A percentile compares a stretch with the other conserved stretches of the same genome.
Conservation (phyloP, 768 basidiomycete genomes). For the Tylopilus sp. region DNA sequence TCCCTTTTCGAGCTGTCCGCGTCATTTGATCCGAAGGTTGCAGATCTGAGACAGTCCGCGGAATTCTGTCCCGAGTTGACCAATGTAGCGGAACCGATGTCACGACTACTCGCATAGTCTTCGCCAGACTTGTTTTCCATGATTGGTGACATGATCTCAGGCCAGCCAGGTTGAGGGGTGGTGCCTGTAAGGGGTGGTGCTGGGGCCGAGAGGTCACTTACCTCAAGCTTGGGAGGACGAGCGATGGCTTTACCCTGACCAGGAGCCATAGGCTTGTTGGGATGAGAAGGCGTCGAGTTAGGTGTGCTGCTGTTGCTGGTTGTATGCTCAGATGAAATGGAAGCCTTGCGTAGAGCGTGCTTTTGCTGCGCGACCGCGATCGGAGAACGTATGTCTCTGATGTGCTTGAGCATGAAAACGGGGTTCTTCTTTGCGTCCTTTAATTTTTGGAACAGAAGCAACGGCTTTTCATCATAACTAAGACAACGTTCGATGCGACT, state of each 20-base stretch:
- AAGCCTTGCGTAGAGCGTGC: conserved; percentile 83
- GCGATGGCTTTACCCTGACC: conserved; percentile 36
- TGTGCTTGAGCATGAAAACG: conserved; percentile 98
- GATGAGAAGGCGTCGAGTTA: conserved; percentile 14
- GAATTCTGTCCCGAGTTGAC: conserved; percentile 31
- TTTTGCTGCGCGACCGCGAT: conserved; percentile 97
- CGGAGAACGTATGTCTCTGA: conserved; percentile 91
- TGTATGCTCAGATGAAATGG: conserved; percentile 32
- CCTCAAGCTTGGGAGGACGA: conserved; percentile 68
- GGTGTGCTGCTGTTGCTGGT: conserved; percentile 19
- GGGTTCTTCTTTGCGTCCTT: conserved; percentile 98
- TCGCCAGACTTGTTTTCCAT: conserved; percentile 48
- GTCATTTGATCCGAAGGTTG: conserved; percentile 26
- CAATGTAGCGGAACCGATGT: conserved; percentile 34
- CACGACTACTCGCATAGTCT: conserved; percentile 34
- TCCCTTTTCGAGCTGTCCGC: conserved; percentile 38
- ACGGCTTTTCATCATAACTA: conserved; percentile 96
- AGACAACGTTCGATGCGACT: conserved; percentile 89
- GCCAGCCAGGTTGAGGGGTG: conserved; percentile 74
- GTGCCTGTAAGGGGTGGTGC: conserved; percentile 53
- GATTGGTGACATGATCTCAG: conserved; percentile 64
- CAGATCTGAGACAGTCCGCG: conserved; percentile 22
- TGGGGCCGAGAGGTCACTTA: conserved; percentile 54
- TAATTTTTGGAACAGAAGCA: conserved; percentile 93
- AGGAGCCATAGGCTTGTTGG: conserved; percentile 24